phyloP scores from a whole-genome alignment of 768 basidiomycete species.

The Kwoniella botswanensis region DNA sequence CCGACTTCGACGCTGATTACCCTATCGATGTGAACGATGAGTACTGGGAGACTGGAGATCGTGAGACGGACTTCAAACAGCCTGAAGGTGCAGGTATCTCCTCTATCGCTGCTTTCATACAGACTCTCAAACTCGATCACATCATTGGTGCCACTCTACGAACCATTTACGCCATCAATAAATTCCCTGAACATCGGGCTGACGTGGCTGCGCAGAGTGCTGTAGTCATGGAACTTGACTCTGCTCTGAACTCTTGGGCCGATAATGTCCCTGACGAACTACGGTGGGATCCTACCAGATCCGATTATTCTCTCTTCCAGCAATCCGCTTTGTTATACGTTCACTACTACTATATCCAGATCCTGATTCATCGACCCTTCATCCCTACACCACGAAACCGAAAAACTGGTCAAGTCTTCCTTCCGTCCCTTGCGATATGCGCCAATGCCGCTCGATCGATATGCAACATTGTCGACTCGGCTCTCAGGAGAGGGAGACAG shows the following conservation, averaged over 20 bases:
- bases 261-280: conserved; percentile 70
- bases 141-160: conserved; percentile 69
- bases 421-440: conserved; percentile 76
- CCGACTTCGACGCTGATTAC: conserved; percentile 73
- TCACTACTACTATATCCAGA: conserved; percentile 67
- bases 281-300: conserved; percentile 65
- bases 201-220: conserved; percentile 51
- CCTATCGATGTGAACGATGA: conserved; percentile 80
- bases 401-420: conserved; percentile 42
- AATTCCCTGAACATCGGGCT: conserved; percentile 57
- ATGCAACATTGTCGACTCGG: conserved; percentile 71
- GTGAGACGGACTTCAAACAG: conserved; percentile 68
- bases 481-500: conserved; percentile 62
- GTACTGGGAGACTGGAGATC: conserved; percentile 71
- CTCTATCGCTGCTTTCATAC: conserved; percentile 66
- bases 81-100: conserved; percentile 61
- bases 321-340: conserved; percentile 68
- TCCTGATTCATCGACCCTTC: conserved; percentile 78
- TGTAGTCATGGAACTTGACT: conserved; percentile 71
- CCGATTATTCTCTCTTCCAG: conserved; percentile 64
- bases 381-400: conserved; percentile 65
- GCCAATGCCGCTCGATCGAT: conserved; percentile 81
- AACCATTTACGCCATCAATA: conserved; percentile 74
- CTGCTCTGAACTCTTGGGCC: conserved; percentile 74
- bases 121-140: conserved; percentile 66